phyloP scores from a whole-genome alignment of 2,329 filamentous ascomycete genomes.

The Arthrobotrys entomopaga region DNA sequence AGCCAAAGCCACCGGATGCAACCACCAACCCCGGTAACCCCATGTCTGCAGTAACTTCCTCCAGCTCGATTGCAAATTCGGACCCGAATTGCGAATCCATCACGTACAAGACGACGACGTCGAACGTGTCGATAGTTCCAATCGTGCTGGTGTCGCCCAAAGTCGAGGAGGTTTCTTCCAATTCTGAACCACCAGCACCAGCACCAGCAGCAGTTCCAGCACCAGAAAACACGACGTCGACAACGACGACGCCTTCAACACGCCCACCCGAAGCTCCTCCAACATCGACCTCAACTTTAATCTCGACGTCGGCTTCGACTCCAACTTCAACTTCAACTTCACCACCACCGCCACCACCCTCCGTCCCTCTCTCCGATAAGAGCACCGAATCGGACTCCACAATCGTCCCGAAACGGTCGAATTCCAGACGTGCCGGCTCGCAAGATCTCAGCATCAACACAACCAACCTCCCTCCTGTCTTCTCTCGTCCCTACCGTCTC shows the following conservation, averaged over 20 bases:
- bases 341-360: slow-evolving; percentile 7
- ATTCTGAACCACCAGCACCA: background rate
- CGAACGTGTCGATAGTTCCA: background rate
- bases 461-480: slow-evolving; percentile 51
- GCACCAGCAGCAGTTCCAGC: background rate
- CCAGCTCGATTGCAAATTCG: background rate
- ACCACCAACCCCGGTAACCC: background rate
- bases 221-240: background rate
- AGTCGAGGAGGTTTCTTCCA: background rate
- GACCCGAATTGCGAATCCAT: background rate
- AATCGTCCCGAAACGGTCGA: background rate
- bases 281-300: slow-evolving; percentile 1
- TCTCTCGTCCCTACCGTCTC: slow-evolving; percentile 38
- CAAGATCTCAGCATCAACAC: slow-evolving; percentile 49
- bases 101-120: background rate
- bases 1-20: slow-evolving; percentile 17
- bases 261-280: background rate
- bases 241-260: background rate
- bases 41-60: background rate
- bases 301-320: slow-evolving; percentile 17
- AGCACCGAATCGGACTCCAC: slow-evolving; percentile 2
- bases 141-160: too few species aligned
- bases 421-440: slow-evolving; percentile 11
- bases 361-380: slow-evolving; percentile 17
- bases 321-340: slow-evolving; percentile 1